These are phyloP conservation scores for Vicia sativa DNA, from an alignment of 306 rosid genomes.

Conservation along the genomic window DNA sequence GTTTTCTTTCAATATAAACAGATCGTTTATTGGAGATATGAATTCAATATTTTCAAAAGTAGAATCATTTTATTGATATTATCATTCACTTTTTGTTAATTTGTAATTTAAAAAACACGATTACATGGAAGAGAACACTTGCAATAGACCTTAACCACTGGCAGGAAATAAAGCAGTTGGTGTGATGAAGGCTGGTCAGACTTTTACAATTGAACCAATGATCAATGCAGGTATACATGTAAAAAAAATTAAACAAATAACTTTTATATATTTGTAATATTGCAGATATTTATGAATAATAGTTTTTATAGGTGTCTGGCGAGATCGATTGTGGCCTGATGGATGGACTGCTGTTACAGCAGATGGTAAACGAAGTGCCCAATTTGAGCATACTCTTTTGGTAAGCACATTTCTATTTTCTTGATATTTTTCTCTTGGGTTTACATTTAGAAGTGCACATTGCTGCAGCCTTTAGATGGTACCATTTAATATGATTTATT, in stretches of 20 bases:
- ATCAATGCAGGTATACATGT: constrained; percentile 73
- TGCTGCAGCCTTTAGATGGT: too few species aligned
- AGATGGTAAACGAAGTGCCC: constrained; percentile 95
- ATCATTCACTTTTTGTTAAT: constrained; percentile 10
- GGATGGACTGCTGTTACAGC: constrained; percentile 85
- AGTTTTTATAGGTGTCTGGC: constrained; percentile 71
- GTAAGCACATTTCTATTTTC: constrained; percentile 43
- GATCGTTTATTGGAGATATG: neutral
- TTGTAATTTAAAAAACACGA: constrained; percentile 6
- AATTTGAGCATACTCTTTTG: constrained; percentile 95
- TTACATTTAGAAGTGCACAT: neutral
- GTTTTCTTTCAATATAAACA: neutral
- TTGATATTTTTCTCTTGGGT: neutral
- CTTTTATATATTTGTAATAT: neutral
- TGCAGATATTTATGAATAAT: neutral
- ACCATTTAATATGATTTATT: too few species aligned
- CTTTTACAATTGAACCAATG: constrained; percentile 96
- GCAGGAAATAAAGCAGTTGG: constrained; percentile 98
- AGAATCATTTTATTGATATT: neutral
- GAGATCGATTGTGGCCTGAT: constrained; percentile 97
- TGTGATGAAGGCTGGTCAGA: constrained; percentile 94
- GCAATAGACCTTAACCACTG: constrained; percentile 47
- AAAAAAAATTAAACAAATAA: constrained; percentile 1
- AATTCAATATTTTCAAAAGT: neutral
- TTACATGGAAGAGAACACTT: constrained; percentile 26